A percentile compares a stretch with the other conserved stretches of the same genome.
These are phyloP conservation scores for Colletotrichum sojae DNA, from an alignment of 2,329 filamentous ascomycete species.

Conservation along the genomic window DNA sequence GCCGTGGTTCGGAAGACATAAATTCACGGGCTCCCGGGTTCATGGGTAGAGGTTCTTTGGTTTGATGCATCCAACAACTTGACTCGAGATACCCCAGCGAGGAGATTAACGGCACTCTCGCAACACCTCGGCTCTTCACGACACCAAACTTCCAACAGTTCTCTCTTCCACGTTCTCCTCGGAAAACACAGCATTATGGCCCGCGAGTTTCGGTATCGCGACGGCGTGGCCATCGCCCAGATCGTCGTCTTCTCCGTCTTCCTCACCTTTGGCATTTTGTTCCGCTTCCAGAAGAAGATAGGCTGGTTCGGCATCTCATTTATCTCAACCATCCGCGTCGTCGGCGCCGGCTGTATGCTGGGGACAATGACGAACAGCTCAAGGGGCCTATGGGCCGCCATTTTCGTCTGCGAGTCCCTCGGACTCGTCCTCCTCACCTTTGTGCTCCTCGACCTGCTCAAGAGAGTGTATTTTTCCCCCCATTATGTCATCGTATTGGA, in stretches of 20 bases:
- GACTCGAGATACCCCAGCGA: too few species aligned
- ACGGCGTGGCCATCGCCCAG: constrained; percentile 38
- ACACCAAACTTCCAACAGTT: too few species aligned
- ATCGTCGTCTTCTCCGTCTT: constrained; percentile 13
- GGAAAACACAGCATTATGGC: neutral
- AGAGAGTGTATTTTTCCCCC: constrained; percentile 37
- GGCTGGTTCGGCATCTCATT: constrained; percentile 37
- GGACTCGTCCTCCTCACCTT: constrained; percentile 41
- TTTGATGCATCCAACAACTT: too few species aligned
- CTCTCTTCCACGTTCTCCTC: too few species aligned
- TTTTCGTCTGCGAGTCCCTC: constrained; percentile 43
- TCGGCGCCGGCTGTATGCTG: constrained; percentile 43
- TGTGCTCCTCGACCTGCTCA: constrained; percentile 34
- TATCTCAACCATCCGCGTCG: constrained; percentile 43
- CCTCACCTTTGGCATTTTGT: constrained; percentile 18
- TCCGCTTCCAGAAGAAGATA: constrained; percentile 17
- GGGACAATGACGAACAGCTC: constrained; percentile 41
- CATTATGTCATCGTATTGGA: neutral
- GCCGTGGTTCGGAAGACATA: neutral
- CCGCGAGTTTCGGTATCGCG: constrained; percentile 26
- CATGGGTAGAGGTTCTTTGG: neutral
- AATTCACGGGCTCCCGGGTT: neutral
- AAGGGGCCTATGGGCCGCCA: constrained; percentile 40
- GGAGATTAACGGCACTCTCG: too few species aligned
- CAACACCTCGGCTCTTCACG: too few species aligned